Evolutionary conservation across 352 stramenopile genomes (phyloP).

Genomic region (Aphanomyces astaci): DNA sequence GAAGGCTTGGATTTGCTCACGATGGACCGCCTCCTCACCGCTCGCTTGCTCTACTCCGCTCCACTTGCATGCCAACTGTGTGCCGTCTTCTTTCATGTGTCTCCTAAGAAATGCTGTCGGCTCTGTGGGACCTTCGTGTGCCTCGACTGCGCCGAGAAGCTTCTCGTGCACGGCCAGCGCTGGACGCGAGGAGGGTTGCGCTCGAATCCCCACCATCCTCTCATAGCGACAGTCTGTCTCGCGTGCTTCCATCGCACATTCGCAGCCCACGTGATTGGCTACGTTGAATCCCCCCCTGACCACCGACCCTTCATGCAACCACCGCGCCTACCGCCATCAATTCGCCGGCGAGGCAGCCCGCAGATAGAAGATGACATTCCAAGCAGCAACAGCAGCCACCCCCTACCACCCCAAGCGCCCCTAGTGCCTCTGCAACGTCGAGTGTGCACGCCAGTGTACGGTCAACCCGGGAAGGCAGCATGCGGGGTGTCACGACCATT

Average conservation of each 20-base stretch:
- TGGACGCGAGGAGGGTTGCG: neutral
- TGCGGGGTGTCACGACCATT: neutral
- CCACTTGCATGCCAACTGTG: neutral
- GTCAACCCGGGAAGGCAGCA: neutral
- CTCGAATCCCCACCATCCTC: neutral
- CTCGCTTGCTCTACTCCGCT: neutral
- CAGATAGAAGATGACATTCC: neutral
- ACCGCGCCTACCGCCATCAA: no score
- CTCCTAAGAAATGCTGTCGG: neutral
- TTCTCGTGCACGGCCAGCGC: neutral
- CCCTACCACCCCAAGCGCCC: neutral
- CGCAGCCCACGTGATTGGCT: neutral
- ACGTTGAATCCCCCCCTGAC: neutral
- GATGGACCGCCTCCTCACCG: constrained; percentile 2
- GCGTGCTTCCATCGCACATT: neutral
- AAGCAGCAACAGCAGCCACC: neutral
- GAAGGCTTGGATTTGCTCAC: neutral
- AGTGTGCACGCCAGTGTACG: neutral
- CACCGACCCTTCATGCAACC: no score
- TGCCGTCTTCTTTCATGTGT: neutral
- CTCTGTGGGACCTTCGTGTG: neutral
- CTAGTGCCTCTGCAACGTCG: neutral
- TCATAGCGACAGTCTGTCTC: neutral
- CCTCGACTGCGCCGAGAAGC: neutral
- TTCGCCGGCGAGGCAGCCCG: neutral